These are phyloP conservation scores for Stylonectria norvegica DNA, from an alignment of 2,329 filamentous ascomycete species.

Conservation along the genomic window DNA sequence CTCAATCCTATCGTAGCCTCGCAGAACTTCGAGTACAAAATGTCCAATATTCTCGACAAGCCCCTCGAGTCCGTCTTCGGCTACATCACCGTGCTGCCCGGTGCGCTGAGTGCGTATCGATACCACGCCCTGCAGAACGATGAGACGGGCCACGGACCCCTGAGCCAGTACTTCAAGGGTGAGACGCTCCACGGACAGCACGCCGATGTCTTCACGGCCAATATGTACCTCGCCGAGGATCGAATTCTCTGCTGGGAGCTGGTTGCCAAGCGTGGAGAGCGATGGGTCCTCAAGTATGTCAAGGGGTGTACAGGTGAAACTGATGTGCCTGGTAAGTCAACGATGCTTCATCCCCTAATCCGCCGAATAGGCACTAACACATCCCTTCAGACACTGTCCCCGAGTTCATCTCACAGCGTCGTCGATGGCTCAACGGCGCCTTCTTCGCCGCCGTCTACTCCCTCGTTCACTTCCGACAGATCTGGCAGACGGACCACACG, in stretches of 20 bases:
- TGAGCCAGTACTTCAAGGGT: conserved; percentile 99
- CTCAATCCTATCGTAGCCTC: conserved; percentile 93
- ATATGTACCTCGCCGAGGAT: conserved; percentile 91
- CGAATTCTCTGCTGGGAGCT: conserved; percentile 92
- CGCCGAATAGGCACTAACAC: conserved; percentile 21
- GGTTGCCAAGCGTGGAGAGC: conserved; percentile 88
- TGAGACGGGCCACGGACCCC: conserved; percentile 86
- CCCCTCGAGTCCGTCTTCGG: conserved; percentile 95
- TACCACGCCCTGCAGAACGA: conserved; percentile 97
- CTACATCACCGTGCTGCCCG: conserved; percentile 95
- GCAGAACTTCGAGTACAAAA: conserved; percentile 99
- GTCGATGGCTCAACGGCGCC: conserved; percentile 96
- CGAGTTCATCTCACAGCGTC: conserved; percentile 94
- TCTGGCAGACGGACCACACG: conserved; percentile 91
- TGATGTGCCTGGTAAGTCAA: conserved; percentile 80
- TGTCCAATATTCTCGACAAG: conserved; percentile 98
- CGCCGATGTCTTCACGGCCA: conserved; percentile 95
- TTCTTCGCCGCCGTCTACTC: conserved; percentile 99
- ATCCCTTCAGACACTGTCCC: conserved; percentile 71
- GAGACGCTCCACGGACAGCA: conserved; percentile 95
- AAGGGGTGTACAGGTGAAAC: conserved; percentile 96
- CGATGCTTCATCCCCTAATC: not conserved
- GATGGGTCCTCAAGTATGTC: conserved; percentile 98
- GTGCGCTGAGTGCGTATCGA: conserved; percentile 90
- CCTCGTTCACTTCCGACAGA: conserved; percentile 87